These are phyloP conservation scores for Botryosphaeria dothidea DNA, from an alignment of 2,329 filamentous ascomycete species.

Conservation along the genomic window DNA sequence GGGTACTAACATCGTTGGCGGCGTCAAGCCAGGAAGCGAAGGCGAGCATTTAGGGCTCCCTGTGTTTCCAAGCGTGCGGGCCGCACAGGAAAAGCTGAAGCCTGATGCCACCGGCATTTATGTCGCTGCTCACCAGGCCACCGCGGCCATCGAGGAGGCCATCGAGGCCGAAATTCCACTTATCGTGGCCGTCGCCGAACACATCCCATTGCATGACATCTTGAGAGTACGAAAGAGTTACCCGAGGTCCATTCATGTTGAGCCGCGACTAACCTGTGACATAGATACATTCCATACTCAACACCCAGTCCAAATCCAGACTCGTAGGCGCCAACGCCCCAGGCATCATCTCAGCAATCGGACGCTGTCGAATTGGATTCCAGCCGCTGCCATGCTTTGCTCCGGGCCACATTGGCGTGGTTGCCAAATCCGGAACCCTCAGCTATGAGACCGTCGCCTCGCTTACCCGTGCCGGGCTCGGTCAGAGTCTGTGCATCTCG, in stretches of 20 bases:
- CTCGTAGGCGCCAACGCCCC: slow-evolving; percentile 81
- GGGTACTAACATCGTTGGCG: slow-evolving; percentile 79
- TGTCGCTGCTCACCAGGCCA: slow-evolving; percentile 73
- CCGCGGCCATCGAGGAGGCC: slow-evolving; percentile 74
- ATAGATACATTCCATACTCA: slow-evolving; percentile 68
- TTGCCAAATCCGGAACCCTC: slow-evolving; percentile 78
- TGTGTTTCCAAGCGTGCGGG: slow-evolving; percentile 67
- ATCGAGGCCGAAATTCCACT: slow-evolving; percentile 77
- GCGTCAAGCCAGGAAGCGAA: slow-evolving; percentile 67
- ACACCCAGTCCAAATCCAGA: slow-evolving; percentile 69
- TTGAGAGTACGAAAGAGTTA: slow-evolving; percentile 57
- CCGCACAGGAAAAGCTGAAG: slow-evolving; percentile 68
- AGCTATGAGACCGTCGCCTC: slow-evolving; percentile 79
- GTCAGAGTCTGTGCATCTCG: slow-evolving; percentile 75
- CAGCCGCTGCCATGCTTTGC: slow-evolving; percentile 73
- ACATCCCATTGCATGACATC: slow-evolving; percentile 77
- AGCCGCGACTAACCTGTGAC: slow-evolving; percentile 16
- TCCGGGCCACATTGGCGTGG: slow-evolving; percentile 70
- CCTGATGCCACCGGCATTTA: slow-evolving; percentile 80
- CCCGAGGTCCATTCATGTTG: background rate
- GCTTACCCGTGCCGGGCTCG: slow-evolving; percentile 70
- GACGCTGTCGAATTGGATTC: slow-evolving; percentile 72
- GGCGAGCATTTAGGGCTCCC: slow-evolving; percentile 74
- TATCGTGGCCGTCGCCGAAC: slow-evolving; percentile 77
- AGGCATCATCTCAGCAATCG: slow-evolving; percentile 74